phyloP scores from a whole-genome alignment of 2,329 filamentous ascomycete species.

The Aspergillus awamori region DNA sequence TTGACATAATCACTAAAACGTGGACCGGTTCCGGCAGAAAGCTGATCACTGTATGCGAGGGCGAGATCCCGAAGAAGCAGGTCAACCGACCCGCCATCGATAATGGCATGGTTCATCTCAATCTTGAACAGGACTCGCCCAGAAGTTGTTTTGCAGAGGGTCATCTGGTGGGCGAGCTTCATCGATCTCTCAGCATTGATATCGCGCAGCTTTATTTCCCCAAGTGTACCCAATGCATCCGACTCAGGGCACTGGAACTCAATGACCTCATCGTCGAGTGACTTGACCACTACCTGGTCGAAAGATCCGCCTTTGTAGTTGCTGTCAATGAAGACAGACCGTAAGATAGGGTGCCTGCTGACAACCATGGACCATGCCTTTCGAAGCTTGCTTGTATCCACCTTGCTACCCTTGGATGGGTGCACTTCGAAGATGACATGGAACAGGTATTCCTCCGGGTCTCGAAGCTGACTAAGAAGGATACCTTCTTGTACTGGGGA shows the following conservation, averaged over 20 bases:
- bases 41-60: slow-evolving; percentile 35
- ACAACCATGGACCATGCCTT: slow-evolving; percentile 39
- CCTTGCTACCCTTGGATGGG: slow-evolving; percentile 17
- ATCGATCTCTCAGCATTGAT: slow-evolving; percentile 27
- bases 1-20: slow-evolving; percentile 43
- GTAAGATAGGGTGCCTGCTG: slow-evolving; percentile 36
- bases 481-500: slow-evolving; percentile 44
- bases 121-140: slow-evolving; percentile 39
- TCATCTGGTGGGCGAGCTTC: slow-evolving; percentile 39
- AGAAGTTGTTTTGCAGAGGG: slow-evolving; percentile 35
- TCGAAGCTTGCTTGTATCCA: slow-evolving; percentile 33
- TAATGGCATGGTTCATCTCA: slow-evolving; percentile 44
- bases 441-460: slow-evolving; percentile 41
- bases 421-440: slow-evolving; percentile 40
- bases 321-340: slow-evolving; percentile 41
- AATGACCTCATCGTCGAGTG: slow-evolving; percentile 27
- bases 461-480: slow-evolving; percentile 41
- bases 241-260: slow-evolving; percentile 35
- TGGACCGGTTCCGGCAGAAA: slow-evolving; percentile 32
- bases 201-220: slow-evolving; percentile 31
- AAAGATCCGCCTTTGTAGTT: slow-evolving; percentile 38
- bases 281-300: slow-evolving; percentile 42
- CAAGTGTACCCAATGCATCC: slow-evolving; percentile 31
- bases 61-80: slow-evolving; percentile 37
- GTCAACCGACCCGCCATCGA: slow-evolving; percentile 40